phyloP scores from a whole-genome alignment of 305 asterid species.

The Solanum hybrid region DNA sequence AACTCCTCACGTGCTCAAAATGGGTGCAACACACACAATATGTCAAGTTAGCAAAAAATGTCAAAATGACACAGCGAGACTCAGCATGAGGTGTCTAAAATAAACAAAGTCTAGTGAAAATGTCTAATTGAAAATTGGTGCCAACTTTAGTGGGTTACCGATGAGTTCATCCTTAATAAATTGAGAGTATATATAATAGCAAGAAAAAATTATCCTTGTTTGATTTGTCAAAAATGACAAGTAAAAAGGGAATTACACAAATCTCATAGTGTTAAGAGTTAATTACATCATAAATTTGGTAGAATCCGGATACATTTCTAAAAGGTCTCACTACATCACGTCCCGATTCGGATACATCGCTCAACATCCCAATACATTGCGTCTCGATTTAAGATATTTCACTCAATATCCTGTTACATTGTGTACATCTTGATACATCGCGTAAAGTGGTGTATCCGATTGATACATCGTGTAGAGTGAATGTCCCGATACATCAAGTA shows the following conservation, averaged over 20 bases:
- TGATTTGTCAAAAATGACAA: not conserved
- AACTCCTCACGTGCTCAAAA: not conserved
- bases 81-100: not conserved
- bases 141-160: not conserved
- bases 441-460: not conserved
- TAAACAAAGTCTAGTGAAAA: no score
- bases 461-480: no score
- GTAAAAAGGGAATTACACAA: not conserved
- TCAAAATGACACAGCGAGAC: accelerated
- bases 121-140: no score
- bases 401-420: accelerated
- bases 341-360: not conserved
- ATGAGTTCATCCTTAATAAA: not conserved
- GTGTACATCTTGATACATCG: not conserved
- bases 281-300: not conserved
- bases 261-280: not conserved
- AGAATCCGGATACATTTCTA: not conserved
- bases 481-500: no score
- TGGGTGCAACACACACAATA: not conserved
- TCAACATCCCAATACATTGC: no score
- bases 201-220: not conserved
- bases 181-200: not conserved
- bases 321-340: not conserved
- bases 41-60: no score
- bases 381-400: no score